Evolutionary conservation across 2,329 filamentous ascomycete genomes (phyloP), one percentile per base, ranked within the genome.

Genomic region (Paracoccidioides brasiliensis): DNA sequence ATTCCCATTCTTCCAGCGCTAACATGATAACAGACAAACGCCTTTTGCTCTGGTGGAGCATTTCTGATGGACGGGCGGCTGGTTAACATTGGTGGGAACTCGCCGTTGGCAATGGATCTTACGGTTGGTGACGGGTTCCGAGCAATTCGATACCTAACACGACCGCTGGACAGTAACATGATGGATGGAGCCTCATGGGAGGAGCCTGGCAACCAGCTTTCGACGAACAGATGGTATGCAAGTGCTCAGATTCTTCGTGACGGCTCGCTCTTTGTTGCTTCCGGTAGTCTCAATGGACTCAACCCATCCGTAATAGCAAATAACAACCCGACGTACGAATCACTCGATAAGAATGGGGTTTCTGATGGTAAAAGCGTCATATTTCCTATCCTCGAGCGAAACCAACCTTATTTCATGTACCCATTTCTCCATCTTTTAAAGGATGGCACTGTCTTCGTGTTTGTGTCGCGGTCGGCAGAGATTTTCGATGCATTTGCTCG

Each of bases 331-430:
- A 83, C 80, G 1, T 83, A 81, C 64, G 80, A 83, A 63, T 74
- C 82, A 32, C 68, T 83, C n/a, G 75, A 77, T 56, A 58, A 68
- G 33, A 62, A 73, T 44, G 80, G 77, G 56, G 65, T 73, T 45
- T 72, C 74, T 3, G 66, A 70, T 48, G 78, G 78, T 50, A 64
- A 67, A 15, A 80, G 72, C 62, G 72, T 75, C 45, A 66, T 67
- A 7, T 74, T 82, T 72, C 74, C 78, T 4, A 78, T 83, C 41
- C 69, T 83, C 30, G 71, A 69, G 55, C 75, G 76, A 63, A 80
- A 79, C 60, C 78, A 82, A 64, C 80, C 80, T 12, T 82, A 83
- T 68, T 82, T 80, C 67, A 81, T 81, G 79, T 83, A 82, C 62
- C 80, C 80, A 3, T 82, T 82, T 65, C 67, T 83, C 35, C 80